A percentile compares a stretch with the other conserved stretches of the same genome.
Evolutionary conservation across 768 basidiomycete species (phyloP).

Genomic region (Kwoniella mangroviensis): DNA sequence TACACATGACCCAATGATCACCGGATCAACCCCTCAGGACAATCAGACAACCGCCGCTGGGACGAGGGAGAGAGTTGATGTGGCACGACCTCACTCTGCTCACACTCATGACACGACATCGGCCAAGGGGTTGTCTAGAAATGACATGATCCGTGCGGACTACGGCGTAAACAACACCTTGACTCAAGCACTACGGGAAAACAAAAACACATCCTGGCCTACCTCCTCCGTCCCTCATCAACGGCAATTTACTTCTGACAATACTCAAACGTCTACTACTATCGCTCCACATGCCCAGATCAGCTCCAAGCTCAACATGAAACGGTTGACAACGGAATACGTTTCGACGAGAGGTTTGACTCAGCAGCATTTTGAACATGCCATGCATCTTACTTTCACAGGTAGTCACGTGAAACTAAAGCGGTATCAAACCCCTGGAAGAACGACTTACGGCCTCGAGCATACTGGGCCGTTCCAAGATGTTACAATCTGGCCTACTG

Average conservation of each 20-base stretch:
- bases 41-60: no score
- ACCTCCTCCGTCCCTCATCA: no score
- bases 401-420: not conserved
- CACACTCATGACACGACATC: no score
- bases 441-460: not conserved
- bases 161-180: no score
- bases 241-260: not conserved
- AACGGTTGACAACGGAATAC: not conserved
- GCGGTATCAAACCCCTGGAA: not conserved
- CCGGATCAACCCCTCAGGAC: no score
- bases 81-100: no score
- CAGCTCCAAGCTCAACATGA: not conserved
- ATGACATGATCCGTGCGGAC: no score
- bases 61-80: no score
- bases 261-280: not conserved
- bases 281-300: not conserved
- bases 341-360: not conserved
- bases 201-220: no score
- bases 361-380: not conserved
- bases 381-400: not conserved
- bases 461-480: not conserved
- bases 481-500: not conserved
- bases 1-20: no score
- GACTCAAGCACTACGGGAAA: no score
- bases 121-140: no score